Base-by-base conservation (phyloP, 2,329 filamentous ascomycete species). In the Rugonectria rugulosa region DNA sequence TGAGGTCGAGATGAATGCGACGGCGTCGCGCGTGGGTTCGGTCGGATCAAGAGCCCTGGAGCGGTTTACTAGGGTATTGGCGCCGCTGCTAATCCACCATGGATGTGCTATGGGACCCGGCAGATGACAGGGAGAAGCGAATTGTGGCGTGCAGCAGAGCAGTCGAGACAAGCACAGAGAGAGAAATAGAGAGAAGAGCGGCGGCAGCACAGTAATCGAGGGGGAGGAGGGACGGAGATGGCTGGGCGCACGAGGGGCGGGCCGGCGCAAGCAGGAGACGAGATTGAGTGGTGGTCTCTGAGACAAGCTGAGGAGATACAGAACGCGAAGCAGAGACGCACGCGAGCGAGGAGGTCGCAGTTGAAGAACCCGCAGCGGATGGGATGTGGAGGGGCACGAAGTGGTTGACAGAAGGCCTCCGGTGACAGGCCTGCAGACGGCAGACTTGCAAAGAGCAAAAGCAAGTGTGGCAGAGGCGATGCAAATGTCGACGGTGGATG, bases 11-110 rank as follows among this genome's bases (percentile, higher is more conserved):
- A 58, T 54, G 57, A 11, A 32, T 32, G 29, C 6, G 29, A 14
- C 61, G 65, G 63, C 57, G 61, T 59, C 52, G 65, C 54, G 65
- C 61, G 61, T 57, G 61, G 65, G 58, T 57, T 58, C 61, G 62
- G 56, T 62, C 58, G 48, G 60, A 50, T 26, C 43, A 60, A 61
- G 64, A 66, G 64, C 64, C 59, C 62, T n/a, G n/a, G n/a, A n/a
- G n/a, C n/a, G n/a, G n/a, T n/a, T n/a, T n/a, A n/a, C 67, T 66
- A 64, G 59, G 51, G 43, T 56, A 29, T 57, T 42, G 60, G 48
- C 50, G 57, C 64, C 64, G 63, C 61, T 67, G 61, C 55, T 58
- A 63, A 55, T 27, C 42, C 54, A 47, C 52, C 43, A 59, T n/a
- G n/a, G n/a, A n/a, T n/a, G n/a, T n/a, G n/a, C 45, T 43, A 56